Evolutionary conservation across 2,329 filamentous ascomycete species (phyloP), one percentile per base, ranked within the genome.

Genomic region (Graphium sp.): DNA sequence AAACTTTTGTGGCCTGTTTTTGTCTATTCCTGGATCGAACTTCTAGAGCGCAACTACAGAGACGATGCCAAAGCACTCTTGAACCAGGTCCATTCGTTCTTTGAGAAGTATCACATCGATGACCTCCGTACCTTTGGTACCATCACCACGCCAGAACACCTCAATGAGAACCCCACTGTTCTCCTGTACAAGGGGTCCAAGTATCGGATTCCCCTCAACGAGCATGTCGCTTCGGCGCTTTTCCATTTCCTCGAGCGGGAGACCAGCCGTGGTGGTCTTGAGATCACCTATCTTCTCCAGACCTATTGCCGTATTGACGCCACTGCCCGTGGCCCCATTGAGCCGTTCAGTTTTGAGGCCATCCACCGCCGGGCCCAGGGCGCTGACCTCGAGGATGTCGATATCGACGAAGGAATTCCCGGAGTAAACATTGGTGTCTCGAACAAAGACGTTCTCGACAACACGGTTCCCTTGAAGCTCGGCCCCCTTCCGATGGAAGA

Each of bases 1-100:
- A 84, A 91, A 39, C 60, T 95, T 4, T 56, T 93, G 11, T 98
- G 89, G 84, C 89, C 89, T 0, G 58, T 91, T 1, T 95, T 94
- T 44, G 80, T 95, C 28, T 92, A 98, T 51, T 89, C 82, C 0
- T 94, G 80, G 45, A 60, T 98, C 16, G 74, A 82, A 32, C 66
- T 95, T 31, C 66, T 91, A 17, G 62, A 62, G 19, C 70, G 82
- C 34, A 73, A 72, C 37, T 84, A 78, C 40, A 56, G 67, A 2
- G 67, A 69, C 22, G 82, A 92, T 33, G 73, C 75, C 10, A 74
- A 79, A 38, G 57, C 64, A 2, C 87, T 92, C 44, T 74, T 91
- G 35, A 64, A 69, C 17, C 60, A 66, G 5, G 73, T 81, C 43
- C 73, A 72, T 31, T 43, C 49, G 2, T 50, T 73, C 30, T 95